phyloP scores from a whole-genome alignment of 345 rosid species.

The Toxicodendron radicans region DNA sequence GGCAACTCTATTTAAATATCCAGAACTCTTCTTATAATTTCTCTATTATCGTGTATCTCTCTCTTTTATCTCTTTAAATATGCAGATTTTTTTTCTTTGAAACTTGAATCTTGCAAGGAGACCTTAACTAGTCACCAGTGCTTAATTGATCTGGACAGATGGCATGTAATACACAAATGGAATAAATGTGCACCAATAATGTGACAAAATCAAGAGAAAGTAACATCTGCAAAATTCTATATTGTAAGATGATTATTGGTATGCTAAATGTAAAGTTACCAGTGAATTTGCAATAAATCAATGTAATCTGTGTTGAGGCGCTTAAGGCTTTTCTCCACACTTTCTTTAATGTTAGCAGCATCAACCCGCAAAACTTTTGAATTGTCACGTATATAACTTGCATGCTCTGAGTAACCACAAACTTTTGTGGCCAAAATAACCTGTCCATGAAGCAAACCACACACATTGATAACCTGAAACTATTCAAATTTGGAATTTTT shows the following conservation, averaged over 20 bases:
- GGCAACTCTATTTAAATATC: neutral
- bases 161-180: neutral
- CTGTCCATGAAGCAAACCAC: conserved; percentile 36
- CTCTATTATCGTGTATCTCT: neutral
- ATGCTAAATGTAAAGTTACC: conserved; percentile 43
- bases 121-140: neutral
- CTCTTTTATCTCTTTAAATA: neutral
- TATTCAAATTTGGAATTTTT: neutral
- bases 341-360: conserved; percentile 85
- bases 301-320: conserved; percentile 90
- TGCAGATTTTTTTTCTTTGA: neutral
- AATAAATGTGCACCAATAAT: neutral
- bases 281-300: conserved; percentile 91
- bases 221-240: conserved; percentile 6
- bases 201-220: neutral
- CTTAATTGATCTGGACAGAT: neutral
- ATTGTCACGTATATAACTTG: conserved; percentile 59
- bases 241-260: neutral
- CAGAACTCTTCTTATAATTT: neutral
- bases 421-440: conserved; percentile 93
- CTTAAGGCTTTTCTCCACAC: conserved; percentile 93
- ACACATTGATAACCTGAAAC: conserved; percentile 1
- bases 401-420: conserved; percentile 70
- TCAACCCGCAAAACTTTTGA: conserved; percentile 68
- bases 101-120: neutral